Conservation (phyloP, 768 basidiomycete genomes). For the Candolleomyces eurysporus region DNA sequence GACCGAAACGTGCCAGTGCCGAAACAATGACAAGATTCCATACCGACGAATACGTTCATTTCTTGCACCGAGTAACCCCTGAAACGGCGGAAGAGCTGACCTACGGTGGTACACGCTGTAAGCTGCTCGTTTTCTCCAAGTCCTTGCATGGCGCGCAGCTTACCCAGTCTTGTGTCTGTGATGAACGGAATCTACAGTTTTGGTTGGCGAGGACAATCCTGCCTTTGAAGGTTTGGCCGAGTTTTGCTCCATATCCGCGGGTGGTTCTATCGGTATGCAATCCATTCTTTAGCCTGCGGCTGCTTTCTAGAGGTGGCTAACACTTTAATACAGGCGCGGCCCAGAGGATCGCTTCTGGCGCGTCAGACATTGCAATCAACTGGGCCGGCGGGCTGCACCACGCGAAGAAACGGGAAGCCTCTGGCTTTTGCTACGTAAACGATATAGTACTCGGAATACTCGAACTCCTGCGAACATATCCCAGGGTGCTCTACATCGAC, state of each 20-base stretch:
- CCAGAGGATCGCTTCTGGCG: slow-evolving; percentile 72
- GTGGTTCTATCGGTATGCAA: slow-evolving; percentile 82
- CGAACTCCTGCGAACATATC: slow-evolving; percentile 81
- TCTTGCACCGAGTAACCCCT: slow-evolving; percentile 83
- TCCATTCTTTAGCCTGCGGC: background rate
- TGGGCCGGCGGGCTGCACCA: slow-evolving; percentile 99
- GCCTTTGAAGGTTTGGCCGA: slow-evolving; percentile 96
- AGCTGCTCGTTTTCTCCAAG: slow-evolving; percentile 23
- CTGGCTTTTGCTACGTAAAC: slow-evolving; percentile 99
- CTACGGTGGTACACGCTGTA: slow-evolving; percentile 82
- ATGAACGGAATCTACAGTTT: slow-evolving; percentile 38
- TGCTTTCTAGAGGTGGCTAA: slow-evolving; percentile 3
- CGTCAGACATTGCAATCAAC: slow-evolving; percentile 92
- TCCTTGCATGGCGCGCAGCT: background rate
- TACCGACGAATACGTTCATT: slow-evolving; percentile 97
- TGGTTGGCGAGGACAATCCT: slow-evolving; percentile 92
- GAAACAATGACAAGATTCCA: slow-evolving; percentile 92
- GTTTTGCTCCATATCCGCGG: slow-evolving; percentile 95
- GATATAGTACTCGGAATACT: slow-evolving; percentile 94
- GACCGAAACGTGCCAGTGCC: slow-evolving; percentile 66
- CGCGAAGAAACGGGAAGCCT: slow-evolving; percentile 98
- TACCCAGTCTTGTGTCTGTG: slow-evolving; percentile 12
- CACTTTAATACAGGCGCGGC: slow-evolving; percentile 63
- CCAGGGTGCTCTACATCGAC: slow-evolving; percentile 94
- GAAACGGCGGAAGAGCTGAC: slow-evolving; percentile 89